Conservation (phyloP, 805 yeast genomes). For the Hanseniaspora hatyaiensis region DNA sequence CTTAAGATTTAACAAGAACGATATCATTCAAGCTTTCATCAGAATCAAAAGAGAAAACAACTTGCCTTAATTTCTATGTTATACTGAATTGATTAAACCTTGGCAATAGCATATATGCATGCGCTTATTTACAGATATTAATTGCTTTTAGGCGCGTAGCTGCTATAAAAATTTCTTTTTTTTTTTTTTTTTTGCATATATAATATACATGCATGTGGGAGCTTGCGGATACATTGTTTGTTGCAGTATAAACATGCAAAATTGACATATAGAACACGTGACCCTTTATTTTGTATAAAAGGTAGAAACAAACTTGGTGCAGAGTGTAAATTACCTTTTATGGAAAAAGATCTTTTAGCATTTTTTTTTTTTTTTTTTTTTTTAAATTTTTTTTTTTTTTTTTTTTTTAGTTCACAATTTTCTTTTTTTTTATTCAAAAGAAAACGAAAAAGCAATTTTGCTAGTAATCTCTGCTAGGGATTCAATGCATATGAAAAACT, state of each 20-base stretch:
- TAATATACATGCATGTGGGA: too few relatives aligned
- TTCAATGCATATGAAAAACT: not conserved
- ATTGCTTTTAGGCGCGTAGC: too few relatives aligned
- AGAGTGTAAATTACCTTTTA: constrained; percentile 4
- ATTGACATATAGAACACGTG: too few relatives aligned
- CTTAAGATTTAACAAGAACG: constrained; percentile 41
- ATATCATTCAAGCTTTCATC: constrained; percentile 44
- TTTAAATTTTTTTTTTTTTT: not conserved
- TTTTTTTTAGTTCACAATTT: not conserved
- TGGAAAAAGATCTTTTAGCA: not conserved
- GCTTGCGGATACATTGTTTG: too few relatives aligned
- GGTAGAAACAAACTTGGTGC: too few relatives aligned
- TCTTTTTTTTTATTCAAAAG: not conserved
- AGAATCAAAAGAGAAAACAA: constrained; percentile 20
- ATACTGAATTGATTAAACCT: too few relatives aligned
- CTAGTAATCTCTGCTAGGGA: not conserved
- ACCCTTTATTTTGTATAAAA: too few relatives aligned
- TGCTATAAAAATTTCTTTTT: too few relatives aligned
- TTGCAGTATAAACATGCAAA: too few relatives aligned
- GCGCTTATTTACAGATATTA: too few relatives aligned
- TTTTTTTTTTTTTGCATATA: too few relatives aligned
- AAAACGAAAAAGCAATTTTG: not conserved
- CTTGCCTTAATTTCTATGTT: not conserved
- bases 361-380: not conserved
- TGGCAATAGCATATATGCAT: too few relatives aligned